Conservation (phyloP, 306 rosid species). For the Corylus heterophylla region DNA sequence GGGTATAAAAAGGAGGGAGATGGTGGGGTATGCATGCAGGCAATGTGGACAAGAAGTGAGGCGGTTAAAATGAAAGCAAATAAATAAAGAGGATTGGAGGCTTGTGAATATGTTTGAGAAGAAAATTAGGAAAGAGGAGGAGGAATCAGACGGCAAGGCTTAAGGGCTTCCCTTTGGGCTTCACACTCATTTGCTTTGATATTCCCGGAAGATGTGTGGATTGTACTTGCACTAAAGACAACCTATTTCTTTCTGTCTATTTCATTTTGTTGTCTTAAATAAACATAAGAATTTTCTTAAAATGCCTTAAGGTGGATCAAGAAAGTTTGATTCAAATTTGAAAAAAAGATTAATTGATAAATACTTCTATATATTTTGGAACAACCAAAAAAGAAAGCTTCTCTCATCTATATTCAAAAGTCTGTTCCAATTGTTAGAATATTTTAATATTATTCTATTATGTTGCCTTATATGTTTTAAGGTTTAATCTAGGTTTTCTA, state of each 20-base stretch:
- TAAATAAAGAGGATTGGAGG: neutral
- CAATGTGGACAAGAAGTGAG: slow-evolving; percentile 35
- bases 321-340: too few relatives aligned
- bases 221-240: slow-evolving; percentile 18
- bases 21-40: neutral
- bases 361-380: neutral
- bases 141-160: slow-evolving; percentile 45
- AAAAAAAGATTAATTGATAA: too few relatives aligned
- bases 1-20: slow-evolving; percentile 33
- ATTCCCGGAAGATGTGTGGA: slow-evolving; percentile 19
- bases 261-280: neutral
- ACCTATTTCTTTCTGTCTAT: neutral
- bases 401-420: too few relatives aligned
- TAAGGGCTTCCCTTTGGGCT: slow-evolving; percentile 39
- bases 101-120: slow-evolving; percentile 14
- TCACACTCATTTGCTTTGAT: slow-evolving; percentile 46
- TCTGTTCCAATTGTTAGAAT: too few relatives aligned
- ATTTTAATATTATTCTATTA: too few relatives aligned
- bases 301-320: too few relatives aligned
- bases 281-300: slow-evolving; percentile 44
- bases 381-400: neutral
- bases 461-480: too few relatives aligned
- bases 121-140: slow-evolving; percentile 18
- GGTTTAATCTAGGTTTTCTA: too few relatives aligned
- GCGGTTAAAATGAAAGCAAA: slow-evolving; percentile 32